Evolutionary conservation across 164 flowering plant genomes (phyloP), one percentile per base, ranked within the genome.

Genomic region (Warburgia ugandensis): DNA sequence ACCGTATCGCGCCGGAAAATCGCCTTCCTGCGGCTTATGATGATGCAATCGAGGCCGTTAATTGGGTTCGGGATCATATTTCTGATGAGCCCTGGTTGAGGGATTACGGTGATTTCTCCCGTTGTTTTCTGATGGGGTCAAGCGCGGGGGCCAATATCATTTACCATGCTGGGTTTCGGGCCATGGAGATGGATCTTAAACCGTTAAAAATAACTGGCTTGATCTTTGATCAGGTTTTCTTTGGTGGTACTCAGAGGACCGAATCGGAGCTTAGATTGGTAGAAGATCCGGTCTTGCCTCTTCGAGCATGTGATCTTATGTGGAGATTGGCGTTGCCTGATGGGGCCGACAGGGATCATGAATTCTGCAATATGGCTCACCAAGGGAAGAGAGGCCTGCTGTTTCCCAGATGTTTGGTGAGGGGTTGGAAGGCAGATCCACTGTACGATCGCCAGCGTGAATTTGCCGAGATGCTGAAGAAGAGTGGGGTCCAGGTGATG

Each of bases 271-370:
- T 53, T 16, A 55, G 68, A 55, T 6, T 64, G 40, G 38, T 36
- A 1, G 45, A 61, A 4, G 64, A 68, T 32, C 23, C 25, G 4
- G 5, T 56, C 2, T 25, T 75, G 30, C 71, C 76, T 1, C 41
- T 66, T 0, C 5, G 26, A 1, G 55, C 14, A 0, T 14, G 4
- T 19, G 77, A 75, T 50, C 16, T 67, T 47, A 52, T 62, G 74
- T 75, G 79, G 79, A 59, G 55, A 10, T 36, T 67, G 38, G 17
- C 69, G 0, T 35, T 75, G 54, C 77, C 77, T 0, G 29, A 1
- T 0, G 80, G 74, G 5, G 65, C 44, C 33, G 59, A 76, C 45
- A 60, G 77, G 2, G 73, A 76, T 19, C 77, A 73, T 19, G 55
- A 62, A 55, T 75, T 56, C 12, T 27, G 58, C 50, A 72, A 72